phyloP scores from a whole-genome alignment of 2,329 filamentous ascomycete species.

The Botrytis deweyae region DNA sequence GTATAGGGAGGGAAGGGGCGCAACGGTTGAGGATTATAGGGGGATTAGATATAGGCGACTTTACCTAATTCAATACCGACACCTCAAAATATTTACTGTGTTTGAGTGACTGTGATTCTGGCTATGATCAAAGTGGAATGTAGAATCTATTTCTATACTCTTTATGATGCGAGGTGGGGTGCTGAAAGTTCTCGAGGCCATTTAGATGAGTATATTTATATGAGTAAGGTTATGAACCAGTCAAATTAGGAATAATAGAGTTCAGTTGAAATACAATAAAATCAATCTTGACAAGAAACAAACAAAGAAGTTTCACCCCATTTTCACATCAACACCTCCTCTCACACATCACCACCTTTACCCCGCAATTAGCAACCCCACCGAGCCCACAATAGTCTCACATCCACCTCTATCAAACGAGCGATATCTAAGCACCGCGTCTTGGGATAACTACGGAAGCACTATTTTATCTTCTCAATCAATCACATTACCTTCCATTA shows the following conservation, averaged over 20 bases:
- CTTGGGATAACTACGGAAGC: background rate
- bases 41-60: background rate
- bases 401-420: background rate
- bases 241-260: background rate
- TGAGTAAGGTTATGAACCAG: background rate
- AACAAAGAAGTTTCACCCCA: background rate
- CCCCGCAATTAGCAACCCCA: background rate
- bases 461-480: background rate
- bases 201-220: background rate
- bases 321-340: background rate
- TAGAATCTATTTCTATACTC: background rate
- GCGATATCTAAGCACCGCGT: background rate
- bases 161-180: background rate
- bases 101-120: background rate
- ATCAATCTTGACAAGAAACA: background rate
- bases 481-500: background rate
- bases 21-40: background rate
- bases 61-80: background rate
- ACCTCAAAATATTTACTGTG: background rate
- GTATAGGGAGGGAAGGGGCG: background rate
- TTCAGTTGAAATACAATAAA: background rate
- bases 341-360: background rate
- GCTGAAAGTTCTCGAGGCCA: background rate
- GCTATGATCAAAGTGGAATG: background rate
- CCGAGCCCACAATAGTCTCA: background rate